A percentile compares a stretch with the other conserved stretches of the same genome.
Conservation (phyloP, 2,329 filamentous ascomycete species). For the Plenodomus biglobosus region DNA sequence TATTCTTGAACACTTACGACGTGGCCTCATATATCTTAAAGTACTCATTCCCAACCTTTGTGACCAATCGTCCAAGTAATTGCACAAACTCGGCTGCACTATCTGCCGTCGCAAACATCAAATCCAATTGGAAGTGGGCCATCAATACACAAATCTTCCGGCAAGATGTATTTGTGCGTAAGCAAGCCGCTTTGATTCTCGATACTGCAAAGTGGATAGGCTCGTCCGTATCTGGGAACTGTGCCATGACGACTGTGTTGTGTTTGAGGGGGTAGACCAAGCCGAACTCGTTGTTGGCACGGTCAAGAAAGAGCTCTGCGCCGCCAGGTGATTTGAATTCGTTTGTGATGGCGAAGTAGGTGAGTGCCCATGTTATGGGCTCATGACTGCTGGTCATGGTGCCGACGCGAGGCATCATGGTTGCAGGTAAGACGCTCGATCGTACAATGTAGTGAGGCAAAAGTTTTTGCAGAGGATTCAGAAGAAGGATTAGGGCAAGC, state of each 20-base stretch:
- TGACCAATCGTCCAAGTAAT: constrained; percentile 8
- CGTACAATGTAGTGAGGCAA: background rate
- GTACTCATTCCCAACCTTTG: constrained; percentile 8
- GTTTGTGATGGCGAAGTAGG: constrained; percentile 9
- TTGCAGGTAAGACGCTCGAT: background rate
- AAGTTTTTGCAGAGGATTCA: too few species aligned
- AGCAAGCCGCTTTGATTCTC: constrained; percentile 13
- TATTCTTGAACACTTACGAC: constrained; percentile 7
- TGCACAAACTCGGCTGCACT: constrained; percentile 13
- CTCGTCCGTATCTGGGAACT: constrained; percentile 13
- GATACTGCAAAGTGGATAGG: constrained; percentile 18
- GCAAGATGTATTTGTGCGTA: constrained; percentile 7
- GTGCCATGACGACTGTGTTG: background rate
- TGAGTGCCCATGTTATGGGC: constrained; percentile 9
- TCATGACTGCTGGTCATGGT: background rate
- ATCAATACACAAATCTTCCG: constrained; percentile 20
- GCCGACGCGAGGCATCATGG: background rate
- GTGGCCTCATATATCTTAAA: constrained; percentile 17
- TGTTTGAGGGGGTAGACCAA: constrained; percentile 5
- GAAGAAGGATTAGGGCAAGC: too few species aligned
- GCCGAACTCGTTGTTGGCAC: constrained; percentile 19
- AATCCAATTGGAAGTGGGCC: constrained; percentile 16
- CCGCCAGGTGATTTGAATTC: constrained; percentile 5
- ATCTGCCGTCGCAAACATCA: constrained; percentile 11
- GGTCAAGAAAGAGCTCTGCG: constrained; percentile 13